These are phyloP conservation scores for Vinca minor DNA, from an alignment of 257 asterid genomes.

Conservation along the genomic window DNA sequence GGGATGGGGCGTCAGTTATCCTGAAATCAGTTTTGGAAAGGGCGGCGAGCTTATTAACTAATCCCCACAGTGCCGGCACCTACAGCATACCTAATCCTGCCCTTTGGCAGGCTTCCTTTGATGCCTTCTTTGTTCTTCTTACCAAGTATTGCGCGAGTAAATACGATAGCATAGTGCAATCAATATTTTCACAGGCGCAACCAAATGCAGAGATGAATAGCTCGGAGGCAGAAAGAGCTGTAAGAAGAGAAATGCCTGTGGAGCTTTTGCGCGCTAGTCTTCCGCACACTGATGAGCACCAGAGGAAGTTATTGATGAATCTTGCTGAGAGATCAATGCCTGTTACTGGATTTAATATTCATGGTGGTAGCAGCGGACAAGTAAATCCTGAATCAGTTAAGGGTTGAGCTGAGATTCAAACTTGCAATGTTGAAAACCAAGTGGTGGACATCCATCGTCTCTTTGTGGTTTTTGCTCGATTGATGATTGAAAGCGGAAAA, in stretches of 20 bases:
- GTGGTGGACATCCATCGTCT: background rate
- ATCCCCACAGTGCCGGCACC: conserved; percentile 45
- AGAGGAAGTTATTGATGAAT: conserved; percentile 53
- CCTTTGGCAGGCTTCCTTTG: conserved; percentile 93
- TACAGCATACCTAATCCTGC: conserved; percentile 57
- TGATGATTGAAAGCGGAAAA: background rate
- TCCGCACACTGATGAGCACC: conserved; percentile 80
- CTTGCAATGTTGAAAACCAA: background rate
- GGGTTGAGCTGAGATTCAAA: conserved; percentile 32
- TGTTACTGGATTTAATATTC: conserved; percentile 53
- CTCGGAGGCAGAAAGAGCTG: conserved; percentile 72
- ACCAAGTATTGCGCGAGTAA: conserved; percentile 70
- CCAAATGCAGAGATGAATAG: conserved; percentile 36
- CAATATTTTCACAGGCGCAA: conserved; percentile 41
- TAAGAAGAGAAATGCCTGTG: conserved; percentile 82
- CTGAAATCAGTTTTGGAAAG: conserved; percentile 69
- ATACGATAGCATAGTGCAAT: conserved; percentile 66
- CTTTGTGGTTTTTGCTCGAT: conserved; percentile 4
- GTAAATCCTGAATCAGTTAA: conserved; percentile 62
- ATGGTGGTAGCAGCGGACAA: conserved; percentile 55
- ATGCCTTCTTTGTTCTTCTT: conserved; percentile 76
- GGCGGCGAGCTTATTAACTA: conserved; percentile 51
- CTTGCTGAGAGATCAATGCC: conserved; percentile 81
- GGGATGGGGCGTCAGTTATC: conserved; percentile 80
- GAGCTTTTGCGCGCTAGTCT: conserved; percentile 85